Base-by-base conservation (phyloP, 768 basidiomycete genomes). In the Trametes elegans region DNA sequence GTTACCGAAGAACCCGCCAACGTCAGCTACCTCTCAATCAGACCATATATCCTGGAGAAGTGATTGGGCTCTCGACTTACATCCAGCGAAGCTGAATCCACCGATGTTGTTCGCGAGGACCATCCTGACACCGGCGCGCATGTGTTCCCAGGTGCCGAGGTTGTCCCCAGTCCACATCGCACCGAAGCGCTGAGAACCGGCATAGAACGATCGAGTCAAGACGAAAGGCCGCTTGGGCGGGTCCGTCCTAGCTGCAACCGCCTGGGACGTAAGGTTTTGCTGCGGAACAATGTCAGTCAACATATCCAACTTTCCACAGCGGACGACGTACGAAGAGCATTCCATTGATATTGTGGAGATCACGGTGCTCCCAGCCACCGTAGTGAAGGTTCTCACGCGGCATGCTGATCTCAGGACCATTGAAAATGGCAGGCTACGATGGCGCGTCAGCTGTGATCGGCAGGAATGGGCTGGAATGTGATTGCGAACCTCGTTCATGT, bases 151-250 rank as follows among this genome's bases (percentile, higher is more conserved):
- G 1, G 91, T 93, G 16, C 96, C 93, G 24, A 96, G 76, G 70
- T 98, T 98, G 71, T 99, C 97, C 16, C 97, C 97, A 7, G 96
- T 98, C 97, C 97, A 99, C 80, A 97, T 93, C 5, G 97, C 95
- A 32, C 95, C 92, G 63, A 90, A 93, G 19, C 94, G 85, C 69
- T 98, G 97, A 24, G 95, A 93, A 3, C 97, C 97, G 1, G 95
- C 90, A 53, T 79, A 98, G 83, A 97, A 98, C 11, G 93, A 81
- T 44, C 97, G 89, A 0, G 95, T 95, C 9, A 99, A 83, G 43
- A 99, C 95, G 68, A 99, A 99, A 0, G 97, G 95, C 13, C 97
- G 83, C 62, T 84, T 83, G 0, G 88, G 80, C 14, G 87, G 81
- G 49, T 83, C 74, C 19, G 90, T 85, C 18, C 97, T 88, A 3